Percentiles rank a stretch among this genome's conserved stretches.
These are phyloP conservation scores for Clavispora phyllophila DNA, from an alignment of 805 yeast genomes.

Conservation along the genomic window DNA sequence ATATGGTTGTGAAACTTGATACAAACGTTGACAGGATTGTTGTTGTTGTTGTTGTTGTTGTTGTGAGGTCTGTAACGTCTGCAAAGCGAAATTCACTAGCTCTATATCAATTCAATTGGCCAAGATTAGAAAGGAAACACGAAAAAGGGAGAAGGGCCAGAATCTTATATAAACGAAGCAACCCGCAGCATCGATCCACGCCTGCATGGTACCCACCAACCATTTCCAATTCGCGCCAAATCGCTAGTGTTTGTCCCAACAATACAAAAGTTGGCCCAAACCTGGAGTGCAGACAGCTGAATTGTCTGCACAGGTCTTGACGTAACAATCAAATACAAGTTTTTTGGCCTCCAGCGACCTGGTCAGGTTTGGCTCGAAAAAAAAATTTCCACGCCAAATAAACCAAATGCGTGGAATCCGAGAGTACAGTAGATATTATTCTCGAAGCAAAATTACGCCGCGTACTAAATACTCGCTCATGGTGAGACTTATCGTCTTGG, in stretches of 20 bases:
- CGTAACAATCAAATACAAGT: conserved; percentile 6
- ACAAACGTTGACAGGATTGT: background rate
- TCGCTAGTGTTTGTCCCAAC: conserved; percentile 11
- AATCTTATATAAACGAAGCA: background rate
- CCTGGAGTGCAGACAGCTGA: conserved; percentile 8
- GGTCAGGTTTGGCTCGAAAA: background rate
- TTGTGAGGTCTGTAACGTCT: background rate
- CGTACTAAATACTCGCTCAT: too few relatives aligned
- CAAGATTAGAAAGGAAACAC: background rate
- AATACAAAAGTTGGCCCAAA: conserved; percentile 17
- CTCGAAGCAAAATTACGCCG: too few relatives aligned
- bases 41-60: conserved; percentile 1
- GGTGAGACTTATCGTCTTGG: too few relatives aligned
- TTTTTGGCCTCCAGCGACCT: background rate
- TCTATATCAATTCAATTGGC: background rate
- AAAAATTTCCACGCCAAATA: background rate
- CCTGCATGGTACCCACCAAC: background rate
- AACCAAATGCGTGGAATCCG: too few relatives aligned
- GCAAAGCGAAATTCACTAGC: background rate
- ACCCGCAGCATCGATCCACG: conserved; percentile 1
- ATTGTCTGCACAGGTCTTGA: conserved; percentile 14
- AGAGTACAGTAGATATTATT: too few relatives aligned
- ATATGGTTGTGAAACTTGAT: background rate
- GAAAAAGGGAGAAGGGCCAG: background rate
- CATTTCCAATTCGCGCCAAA: background rate